These are phyloP conservation scores for Euphorbia schlechtendalii DNA, from an alignment of 441 rosid species.

Conservation along the genomic window DNA sequence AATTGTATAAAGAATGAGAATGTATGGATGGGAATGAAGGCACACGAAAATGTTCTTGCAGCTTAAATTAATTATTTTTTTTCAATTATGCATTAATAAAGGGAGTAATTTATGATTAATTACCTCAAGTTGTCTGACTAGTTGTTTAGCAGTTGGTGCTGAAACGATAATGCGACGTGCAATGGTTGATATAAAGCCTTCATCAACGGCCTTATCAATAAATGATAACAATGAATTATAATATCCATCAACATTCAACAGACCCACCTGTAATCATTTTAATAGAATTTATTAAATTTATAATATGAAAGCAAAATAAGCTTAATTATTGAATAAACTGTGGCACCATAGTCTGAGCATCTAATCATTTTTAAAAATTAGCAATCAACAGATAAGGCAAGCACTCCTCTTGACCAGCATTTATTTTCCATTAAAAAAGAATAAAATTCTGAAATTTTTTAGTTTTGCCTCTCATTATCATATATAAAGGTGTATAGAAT, in stretches of 20 bases:
- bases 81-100: background rate
- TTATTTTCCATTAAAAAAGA: background rate
- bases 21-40: too few relatives aligned
- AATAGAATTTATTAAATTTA: background rate
- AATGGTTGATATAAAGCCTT: constrained; percentile 73
- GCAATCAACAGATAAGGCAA: background rate
- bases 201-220: constrained; percentile 87
- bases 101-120: background rate
- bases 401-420: constrained; percentile 8
- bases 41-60: too few relatives aligned
- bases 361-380: background rate
- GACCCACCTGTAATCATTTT: constrained; percentile 62
- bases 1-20: too few relatives aligned
- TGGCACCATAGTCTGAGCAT: constrained; percentile 1
- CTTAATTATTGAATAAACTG: constrained; percentile 16
- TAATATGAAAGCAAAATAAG: background rate
- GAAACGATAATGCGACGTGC: constrained; percentile 88
- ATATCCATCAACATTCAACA: constrained; percentile 90
- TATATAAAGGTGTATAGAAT: constrained; percentile 17
- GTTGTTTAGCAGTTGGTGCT: constrained; percentile 72
- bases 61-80: too few relatives aligned
- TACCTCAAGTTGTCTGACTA: constrained; percentile 88
- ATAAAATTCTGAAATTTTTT: background rate
- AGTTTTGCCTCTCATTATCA: constrained; percentile 24
- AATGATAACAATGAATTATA: constrained; percentile 79